A percentile compares a stretch with the other conserved stretches of the same genome.
Evolutionary conservation across 2,329 filamentous ascomycete genomes (phyloP).

Genomic region (Ascocoryne sarcoides): DNA sequence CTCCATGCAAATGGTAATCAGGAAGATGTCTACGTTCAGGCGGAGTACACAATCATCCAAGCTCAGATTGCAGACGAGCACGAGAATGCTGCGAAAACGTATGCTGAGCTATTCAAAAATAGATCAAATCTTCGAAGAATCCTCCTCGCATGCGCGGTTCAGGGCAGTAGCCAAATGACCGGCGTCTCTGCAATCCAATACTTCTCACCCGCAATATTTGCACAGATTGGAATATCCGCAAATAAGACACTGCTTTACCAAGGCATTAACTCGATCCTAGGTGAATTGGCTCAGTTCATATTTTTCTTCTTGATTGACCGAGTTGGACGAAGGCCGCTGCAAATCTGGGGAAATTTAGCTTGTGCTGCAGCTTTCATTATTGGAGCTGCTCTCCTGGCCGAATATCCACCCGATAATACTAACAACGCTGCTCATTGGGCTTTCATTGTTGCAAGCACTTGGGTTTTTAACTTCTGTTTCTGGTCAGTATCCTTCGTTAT

Average conservation of each 20-base stretch:
- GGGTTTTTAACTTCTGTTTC: no score
- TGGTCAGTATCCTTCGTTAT: slow-evolving; percentile 25
- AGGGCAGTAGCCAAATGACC: slow-evolving; percentile 59
- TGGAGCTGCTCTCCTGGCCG: slow-evolving; percentile 47
- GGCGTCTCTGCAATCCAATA: slow-evolving; percentile 58
- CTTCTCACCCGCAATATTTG: slow-evolving; percentile 50
- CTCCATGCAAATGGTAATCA: slow-evolving; percentile 53
- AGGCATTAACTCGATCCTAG: slow-evolving; percentile 55
- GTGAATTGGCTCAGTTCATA: slow-evolving; percentile 47
- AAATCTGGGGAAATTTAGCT: slow-evolving; percentile 66
- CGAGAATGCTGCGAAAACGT: slow-evolving; percentile 54
- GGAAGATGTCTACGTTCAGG: slow-evolving; percentile 51
- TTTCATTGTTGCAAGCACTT: slow-evolving; percentile 54
- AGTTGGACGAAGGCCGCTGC: slow-evolving; percentile 61
- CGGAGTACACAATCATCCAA: slow-evolving; percentile 56
- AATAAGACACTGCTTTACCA: slow-evolving; percentile 54
- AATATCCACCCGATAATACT: slow-evolving; percentile 50
- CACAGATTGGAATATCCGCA: slow-evolving; percentile 48
- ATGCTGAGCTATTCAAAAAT: slow-evolving; percentile 50
- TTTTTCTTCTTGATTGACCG: slow-evolving; percentile 58
- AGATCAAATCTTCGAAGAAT: slow-evolving; percentile 52
- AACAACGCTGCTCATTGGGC: slow-evolving; percentile 55
- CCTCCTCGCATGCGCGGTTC: slow-evolving; percentile 51
- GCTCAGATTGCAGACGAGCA: slow-evolving; percentile 52
- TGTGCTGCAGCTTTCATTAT: slow-evolving; percentile 58